Conservation (phyloP, 2,329 filamentous ascomycete genomes). For the Curvularia eragrostidis region DNA sequence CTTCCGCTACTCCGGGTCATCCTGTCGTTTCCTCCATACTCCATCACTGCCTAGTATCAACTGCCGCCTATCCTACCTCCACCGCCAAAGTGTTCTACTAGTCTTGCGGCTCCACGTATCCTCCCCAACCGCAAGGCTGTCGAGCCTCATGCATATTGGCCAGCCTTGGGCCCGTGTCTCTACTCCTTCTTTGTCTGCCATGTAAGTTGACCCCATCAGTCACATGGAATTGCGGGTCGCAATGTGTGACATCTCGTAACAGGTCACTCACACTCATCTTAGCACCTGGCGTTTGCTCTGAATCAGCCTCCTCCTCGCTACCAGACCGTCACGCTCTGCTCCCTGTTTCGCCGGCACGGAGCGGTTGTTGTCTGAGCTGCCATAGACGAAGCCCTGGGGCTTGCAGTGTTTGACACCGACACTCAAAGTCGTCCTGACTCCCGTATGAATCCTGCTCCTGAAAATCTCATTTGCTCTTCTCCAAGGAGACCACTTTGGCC, state of each 20-base stretch:
- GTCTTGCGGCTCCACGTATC: constrained; percentile 26
- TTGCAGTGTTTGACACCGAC: constrained; percentile 38
- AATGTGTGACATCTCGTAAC: constrained; percentile 42
- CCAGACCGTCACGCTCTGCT: constrained; percentile 32
- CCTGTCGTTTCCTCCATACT: constrained; percentile 25
- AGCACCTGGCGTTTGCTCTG: constrained; percentile 47
- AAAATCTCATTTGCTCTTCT: constrained; percentile 46
- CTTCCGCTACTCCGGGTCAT: constrained; percentile 35
- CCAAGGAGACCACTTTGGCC: constrained; percentile 38
- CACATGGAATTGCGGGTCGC: constrained; percentile 43
- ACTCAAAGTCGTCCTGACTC: constrained; percentile 47
- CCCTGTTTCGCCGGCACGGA: constrained; percentile 41
- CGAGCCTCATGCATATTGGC: constrained; percentile 36
- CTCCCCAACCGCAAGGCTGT: constrained; percentile 36
- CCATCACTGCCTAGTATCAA: constrained; percentile 32
- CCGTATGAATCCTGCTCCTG: constrained; percentile 48
- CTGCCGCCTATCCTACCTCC: constrained; percentile 34
- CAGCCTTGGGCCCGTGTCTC: constrained; percentile 41
- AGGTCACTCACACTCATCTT: constrained; percentile 44
- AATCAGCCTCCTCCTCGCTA: constrained; percentile 43
- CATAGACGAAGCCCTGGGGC: constrained; percentile 37
- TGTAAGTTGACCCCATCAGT: constrained; percentile 45
- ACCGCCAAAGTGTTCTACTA: constrained; percentile 41
- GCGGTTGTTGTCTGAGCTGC: constrained; percentile 38
- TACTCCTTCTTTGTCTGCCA: constrained; percentile 47